Percentiles rank a stretch among this genome's conserved stretches.
Evolutionary conservation across 257 asterid species (phyloP).

Genomic region (Solanum chilense): DNA sequence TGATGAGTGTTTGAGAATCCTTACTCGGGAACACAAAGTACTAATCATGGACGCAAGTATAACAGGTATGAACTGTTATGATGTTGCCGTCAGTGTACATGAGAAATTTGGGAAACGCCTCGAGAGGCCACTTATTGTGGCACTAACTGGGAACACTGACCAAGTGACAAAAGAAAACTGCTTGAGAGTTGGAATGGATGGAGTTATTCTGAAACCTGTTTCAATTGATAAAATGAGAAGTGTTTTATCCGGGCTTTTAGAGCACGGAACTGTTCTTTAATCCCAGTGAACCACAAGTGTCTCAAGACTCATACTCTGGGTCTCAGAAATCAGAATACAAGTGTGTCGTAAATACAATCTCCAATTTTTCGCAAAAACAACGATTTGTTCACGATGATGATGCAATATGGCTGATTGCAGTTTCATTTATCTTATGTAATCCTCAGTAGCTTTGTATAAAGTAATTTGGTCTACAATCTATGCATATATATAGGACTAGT

Average conservation of each 20-base stretch:
- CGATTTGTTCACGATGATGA: background rate
- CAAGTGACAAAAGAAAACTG: constrained; percentile 63
- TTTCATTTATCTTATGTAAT: background rate
- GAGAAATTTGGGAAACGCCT: constrained; percentile 57
- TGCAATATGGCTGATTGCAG: background rate
- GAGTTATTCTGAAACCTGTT: constrained; percentile 68
- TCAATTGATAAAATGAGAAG: constrained; percentile 87
- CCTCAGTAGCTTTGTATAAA: background rate
- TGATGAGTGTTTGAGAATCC: constrained; percentile 67
- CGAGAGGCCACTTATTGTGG: constrained; percentile 62
- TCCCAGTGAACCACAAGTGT: constrained; percentile 13
- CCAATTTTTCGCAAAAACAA: background rate
- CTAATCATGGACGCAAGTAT: constrained; percentile 59
- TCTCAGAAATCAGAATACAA: background rate
- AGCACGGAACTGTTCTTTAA: constrained; percentile 51
- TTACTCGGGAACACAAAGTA: constrained; percentile 62
- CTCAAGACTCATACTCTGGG: background rate
- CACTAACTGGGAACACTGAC: constrained; percentile 59
- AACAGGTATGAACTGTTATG: constrained; percentile 46
- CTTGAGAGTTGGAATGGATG: constrained; percentile 75
- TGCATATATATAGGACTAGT: background rate
- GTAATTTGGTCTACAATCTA: background rate
- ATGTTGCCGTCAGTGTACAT: constrained; percentile 49
- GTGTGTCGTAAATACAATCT: background rate
- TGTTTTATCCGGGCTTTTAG: constrained; percentile 62